Evolutionary conservation across 768 basidiomycete species (phyloP).

Genomic region (Mycena olivaceomarginata): DNA sequence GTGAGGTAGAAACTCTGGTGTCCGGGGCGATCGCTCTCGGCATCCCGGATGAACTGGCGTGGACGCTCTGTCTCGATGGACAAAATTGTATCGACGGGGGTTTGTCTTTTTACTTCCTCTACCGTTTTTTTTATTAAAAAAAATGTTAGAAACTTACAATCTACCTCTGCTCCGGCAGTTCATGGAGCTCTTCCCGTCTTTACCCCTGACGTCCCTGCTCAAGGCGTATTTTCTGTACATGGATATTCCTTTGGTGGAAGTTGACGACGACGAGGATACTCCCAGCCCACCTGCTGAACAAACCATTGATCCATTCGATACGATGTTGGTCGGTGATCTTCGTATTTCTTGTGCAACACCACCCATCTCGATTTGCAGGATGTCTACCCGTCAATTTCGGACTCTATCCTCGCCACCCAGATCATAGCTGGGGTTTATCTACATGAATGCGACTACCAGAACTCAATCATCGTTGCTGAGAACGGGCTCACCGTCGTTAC

Average conservation of each 20-base stretch:
- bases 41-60: constrained; percentile 88
- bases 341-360: neutral
- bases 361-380: constrained; percentile 63
- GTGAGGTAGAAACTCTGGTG: constrained; percentile 83
- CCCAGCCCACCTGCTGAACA: constrained; percentile 52
- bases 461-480: constrained; percentile 83
- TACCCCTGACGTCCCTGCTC: constrained; percentile 74
- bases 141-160: constrained; percentile 76
- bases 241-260: constrained; percentile 61
- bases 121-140: constrained; percentile 17
- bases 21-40: constrained; percentile 85
- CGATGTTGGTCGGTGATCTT: constrained; percentile 73
- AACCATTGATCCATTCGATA: constrained; percentile 77
- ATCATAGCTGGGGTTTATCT: constrained; percentile 81
- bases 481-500: constrained; percentile 77
- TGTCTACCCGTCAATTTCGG: constrained; percentile 66
- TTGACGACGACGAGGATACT: constrained; percentile 63
- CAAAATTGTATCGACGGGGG: constrained; percentile 81
- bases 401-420: constrained; percentile 81
- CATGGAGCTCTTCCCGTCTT: constrained; percentile 78
- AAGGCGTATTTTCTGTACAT: constrained; percentile 82
- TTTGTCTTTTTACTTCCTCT: constrained; percentile 57
- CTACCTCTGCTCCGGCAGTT: constrained; percentile 74
- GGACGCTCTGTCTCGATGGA: constrained; percentile 86
- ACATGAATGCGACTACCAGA: constrained; percentile 83